phyloP scores from a whole-genome alignment of 768 basidiomycete genomes.

The Tubosaeta sp. region DNA sequence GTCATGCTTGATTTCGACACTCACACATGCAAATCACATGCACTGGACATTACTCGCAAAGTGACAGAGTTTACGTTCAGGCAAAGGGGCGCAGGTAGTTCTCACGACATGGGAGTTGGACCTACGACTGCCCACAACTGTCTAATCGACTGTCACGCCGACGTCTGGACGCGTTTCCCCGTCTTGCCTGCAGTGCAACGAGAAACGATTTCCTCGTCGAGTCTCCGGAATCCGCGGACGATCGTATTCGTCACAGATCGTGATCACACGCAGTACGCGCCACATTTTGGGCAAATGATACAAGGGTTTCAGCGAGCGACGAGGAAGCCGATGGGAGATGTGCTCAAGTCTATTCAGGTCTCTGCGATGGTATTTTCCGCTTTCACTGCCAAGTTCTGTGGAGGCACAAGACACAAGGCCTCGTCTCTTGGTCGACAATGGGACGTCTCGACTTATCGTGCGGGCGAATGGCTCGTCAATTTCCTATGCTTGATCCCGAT shows the following conservation, averaged over 20 bases:
- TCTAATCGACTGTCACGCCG: slow-evolving; percentile 51
- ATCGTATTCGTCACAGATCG: slow-evolving; percentile 44
- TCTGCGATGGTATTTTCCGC: slow-evolving; percentile 27
- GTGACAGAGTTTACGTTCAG: slow-evolving; percentile 54
- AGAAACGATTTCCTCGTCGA: slow-evolving; percentile 37
- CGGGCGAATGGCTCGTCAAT: slow-evolving; percentile 61
- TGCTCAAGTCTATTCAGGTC: slow-evolving; percentile 38
- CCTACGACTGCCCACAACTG: slow-evolving; percentile 40
- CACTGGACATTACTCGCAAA: slow-evolving; percentile 51
- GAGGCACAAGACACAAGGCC: neutral
- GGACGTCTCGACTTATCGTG: slow-evolving; percentile 37
- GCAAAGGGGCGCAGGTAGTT: slow-evolving; percentile 32
- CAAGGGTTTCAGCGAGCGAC: slow-evolving; percentile 45
- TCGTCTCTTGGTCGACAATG: slow-evolving; percentile 10
- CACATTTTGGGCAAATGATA: slow-evolving; percentile 45
- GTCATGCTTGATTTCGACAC: slow-evolving; percentile 34
- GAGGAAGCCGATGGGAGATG: slow-evolving; percentile 47
- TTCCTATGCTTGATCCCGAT: slow-evolving; percentile 61
- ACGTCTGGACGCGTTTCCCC: slow-evolving; percentile 60
- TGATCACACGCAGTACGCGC: slow-evolving; percentile 31
- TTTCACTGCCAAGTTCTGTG: slow-evolving; percentile 20
- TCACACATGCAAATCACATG: slow-evolving; percentile 37
- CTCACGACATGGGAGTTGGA: neutral
- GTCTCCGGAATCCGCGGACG: slow-evolving; percentile 29
- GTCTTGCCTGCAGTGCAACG: slow-evolving; percentile 50